Percentiles rank a stretch among this genome's conserved stretches.
These are phyloP conservation scores for Lactarius vividus DNA, from an alignment of 768 basidiomycete species.

Conservation along the genomic window DNA sequence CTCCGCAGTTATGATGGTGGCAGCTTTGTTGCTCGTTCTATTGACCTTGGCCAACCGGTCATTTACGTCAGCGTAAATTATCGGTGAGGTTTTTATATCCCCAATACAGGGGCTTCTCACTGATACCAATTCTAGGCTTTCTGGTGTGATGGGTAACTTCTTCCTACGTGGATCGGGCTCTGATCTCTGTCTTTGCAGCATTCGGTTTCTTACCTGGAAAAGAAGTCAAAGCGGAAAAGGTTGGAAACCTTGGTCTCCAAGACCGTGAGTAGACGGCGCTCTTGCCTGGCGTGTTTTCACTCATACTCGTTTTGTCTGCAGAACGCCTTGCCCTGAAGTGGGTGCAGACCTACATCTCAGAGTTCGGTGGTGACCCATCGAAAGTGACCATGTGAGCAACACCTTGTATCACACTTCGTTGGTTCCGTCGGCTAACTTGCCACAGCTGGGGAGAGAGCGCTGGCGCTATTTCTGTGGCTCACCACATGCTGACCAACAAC, in stretches of 20 bases:
- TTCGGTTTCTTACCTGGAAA: conserved; percentile 53
- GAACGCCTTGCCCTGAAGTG: conserved; percentile 55
- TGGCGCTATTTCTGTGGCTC: conserved; percentile 47
- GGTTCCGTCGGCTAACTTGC: conserved; percentile 8
- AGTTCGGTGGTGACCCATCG: no score
- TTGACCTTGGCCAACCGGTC: conserved; percentile 29
- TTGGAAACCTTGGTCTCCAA: conserved; percentile 64
- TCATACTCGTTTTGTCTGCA: conserved; percentile 29
- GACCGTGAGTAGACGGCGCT: conserved; percentile 47
- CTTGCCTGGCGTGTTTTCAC: background rate
- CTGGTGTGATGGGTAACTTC: conserved; percentile 10
- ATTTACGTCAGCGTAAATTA: conserved; percentile 34
- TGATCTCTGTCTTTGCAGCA: conserved; percentile 28
- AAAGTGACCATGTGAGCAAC: conserved; percentile 53
- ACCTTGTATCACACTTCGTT: conserved; percentile 8
- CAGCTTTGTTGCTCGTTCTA: conserved; percentile 29
- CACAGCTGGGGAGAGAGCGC: conserved; percentile 51
- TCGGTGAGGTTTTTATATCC: conserved; percentile 22
- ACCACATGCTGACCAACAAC: conserved; percentile 45
- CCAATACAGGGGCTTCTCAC: background rate
- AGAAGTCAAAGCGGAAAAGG: conserved; percentile 50
- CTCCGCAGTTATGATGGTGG: conserved; percentile 28
- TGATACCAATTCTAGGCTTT: conserved; percentile 13
- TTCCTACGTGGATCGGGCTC: background rate
- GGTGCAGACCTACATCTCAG: no score